These are phyloP conservation scores for Lipomyces yamadae DNA, from an alignment of 805 yeast species.

Conservation along the genomic window DNA sequence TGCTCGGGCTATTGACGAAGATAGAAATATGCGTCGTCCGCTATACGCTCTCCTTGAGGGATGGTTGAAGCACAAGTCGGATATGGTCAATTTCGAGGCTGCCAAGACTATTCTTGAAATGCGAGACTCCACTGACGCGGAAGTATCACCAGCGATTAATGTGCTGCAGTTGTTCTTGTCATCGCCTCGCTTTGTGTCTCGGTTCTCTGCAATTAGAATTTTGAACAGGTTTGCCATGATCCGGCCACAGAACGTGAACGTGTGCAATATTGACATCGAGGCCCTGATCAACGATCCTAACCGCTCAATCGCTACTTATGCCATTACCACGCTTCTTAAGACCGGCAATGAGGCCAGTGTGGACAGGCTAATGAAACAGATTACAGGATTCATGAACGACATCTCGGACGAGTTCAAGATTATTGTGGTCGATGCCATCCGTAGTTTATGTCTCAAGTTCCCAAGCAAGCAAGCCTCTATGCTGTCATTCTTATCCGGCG, in stretches of 20 bases:
- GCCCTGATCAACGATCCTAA: slow-evolving; percentile 83
- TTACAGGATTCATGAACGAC: slow-evolving; percentile 86
- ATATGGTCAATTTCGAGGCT: slow-evolving; percentile 91
- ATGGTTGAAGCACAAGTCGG: slow-evolving; percentile 80
- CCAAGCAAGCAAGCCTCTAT: slow-evolving; percentile 86
- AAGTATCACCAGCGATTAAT: slow-evolving; percentile 70
- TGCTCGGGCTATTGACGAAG: slow-evolving; percentile 72
- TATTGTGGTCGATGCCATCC: slow-evolving; percentile 92
- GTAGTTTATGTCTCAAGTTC: slow-evolving; percentile 89
- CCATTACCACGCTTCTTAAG: slow-evolving; percentile 92
- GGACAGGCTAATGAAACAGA: slow-evolving; percentile 84
- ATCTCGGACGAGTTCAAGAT: slow-evolving; percentile 95
- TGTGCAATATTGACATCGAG: slow-evolving; percentile 86
- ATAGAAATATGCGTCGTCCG: slow-evolving; percentile 62
- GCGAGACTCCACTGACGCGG: slow-evolving; percentile 62
- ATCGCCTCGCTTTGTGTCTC: slow-evolving; percentile 87
- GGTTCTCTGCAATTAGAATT: slow-evolving; percentile 92
- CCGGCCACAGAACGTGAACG: slow-evolving; percentile 71
- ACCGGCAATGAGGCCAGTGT: slow-evolving; percentile 91
- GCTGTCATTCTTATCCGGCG: slow-evolving; percentile 78
- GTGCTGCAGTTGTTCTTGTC: slow-evolving; percentile 75
- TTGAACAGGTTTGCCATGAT: slow-evolving; percentile 82
- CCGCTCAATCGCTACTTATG: slow-evolving; percentile 93
- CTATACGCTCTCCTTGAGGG: slow-evolving; percentile 67
- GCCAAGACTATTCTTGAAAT: slow-evolving; percentile 71